Percentiles rank a stretch among this genome's conserved stretches.
Conservation (phyloP, 1,284 basidiomycete genomes). For the Trichosporon ovoides region DNA sequence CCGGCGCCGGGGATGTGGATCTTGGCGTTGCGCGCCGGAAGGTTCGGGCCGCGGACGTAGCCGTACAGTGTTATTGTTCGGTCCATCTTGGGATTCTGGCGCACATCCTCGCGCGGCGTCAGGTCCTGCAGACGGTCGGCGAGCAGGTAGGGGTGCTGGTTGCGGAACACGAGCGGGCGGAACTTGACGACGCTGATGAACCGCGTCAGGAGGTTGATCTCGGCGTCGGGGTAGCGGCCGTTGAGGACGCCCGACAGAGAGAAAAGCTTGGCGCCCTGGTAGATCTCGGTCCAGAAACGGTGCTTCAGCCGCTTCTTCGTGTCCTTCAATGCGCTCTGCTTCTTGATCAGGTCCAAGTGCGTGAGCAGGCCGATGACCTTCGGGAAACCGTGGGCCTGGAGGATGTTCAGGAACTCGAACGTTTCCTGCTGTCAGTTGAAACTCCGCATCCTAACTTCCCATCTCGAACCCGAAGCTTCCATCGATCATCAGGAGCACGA, state of each 20-base stretch:
- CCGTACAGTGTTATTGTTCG: slow-evolving; percentile 90
- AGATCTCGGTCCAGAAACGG: slow-evolving; percentile 99
- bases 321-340: slow-evolving; percentile 73
- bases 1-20: slow-evolving; percentile 95
- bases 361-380: slow-evolving; percentile 96
- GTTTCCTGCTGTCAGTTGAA: slow-evolving; percentile 65
- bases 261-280: slow-evolving; percentile 97
- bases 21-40: slow-evolving; percentile 67
- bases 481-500: slow-evolving; percentile 95
- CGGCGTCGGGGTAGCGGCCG: slow-evolving; percentile 93
- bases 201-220: slow-evolving; percentile 90
- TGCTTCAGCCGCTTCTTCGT: slow-evolving; percentile 96
- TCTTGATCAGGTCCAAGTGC: slow-evolving; percentile 96
- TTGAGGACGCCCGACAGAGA: slow-evolving; percentile 97
- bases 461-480: slow-evolving; percentile 98
- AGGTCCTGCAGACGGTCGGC: slow-evolving; percentile 94
- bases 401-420: slow-evolving; percentile 95
- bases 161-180: slow-evolving; percentile 92
- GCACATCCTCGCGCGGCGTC: slow-evolving; percentile 77
- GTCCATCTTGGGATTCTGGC: slow-evolving; percentile 73
- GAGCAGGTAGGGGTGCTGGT: slow-evolving; percentile 89
- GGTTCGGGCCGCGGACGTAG: slow-evolving; percentile 85
- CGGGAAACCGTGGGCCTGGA: slow-evolving; percentile 95
- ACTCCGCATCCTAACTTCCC: slow-evolving; percentile 54
- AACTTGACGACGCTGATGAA: slow-evolving; percentile 99